These are phyloP conservation scores for Naganishia sp. DNA, from an alignment of 1,284 basidiomycete species.

Conservation along the genomic window DNA sequence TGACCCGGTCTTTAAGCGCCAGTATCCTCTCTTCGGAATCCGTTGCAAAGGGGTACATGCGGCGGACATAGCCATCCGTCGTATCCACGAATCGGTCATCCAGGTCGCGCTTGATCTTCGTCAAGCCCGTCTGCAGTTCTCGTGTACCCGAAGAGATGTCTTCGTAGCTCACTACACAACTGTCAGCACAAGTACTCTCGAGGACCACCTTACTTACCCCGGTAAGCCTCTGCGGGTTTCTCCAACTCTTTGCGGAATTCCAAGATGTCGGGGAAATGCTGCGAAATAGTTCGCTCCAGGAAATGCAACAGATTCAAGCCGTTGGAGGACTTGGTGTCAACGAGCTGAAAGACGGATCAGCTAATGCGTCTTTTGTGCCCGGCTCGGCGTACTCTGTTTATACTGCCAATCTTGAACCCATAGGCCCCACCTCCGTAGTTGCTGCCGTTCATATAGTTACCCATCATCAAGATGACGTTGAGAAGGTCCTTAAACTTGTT, in stretches of 20 bases:
- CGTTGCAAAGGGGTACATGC: constrained; percentile 85
- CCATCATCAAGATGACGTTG: constrained; percentile 80
- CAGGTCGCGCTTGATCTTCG: constrained; percentile 73
- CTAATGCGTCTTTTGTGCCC: not conserved
- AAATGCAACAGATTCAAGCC: constrained; percentile 94
- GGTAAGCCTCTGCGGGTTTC: constrained; percentile 87
- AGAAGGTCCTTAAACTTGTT: constrained; percentile 79
- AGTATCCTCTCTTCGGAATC: constrained; percentile 72
- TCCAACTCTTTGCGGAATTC: constrained; percentile 84
- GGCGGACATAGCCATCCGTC: constrained; percentile 73
- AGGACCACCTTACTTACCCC: constrained; percentile 62
- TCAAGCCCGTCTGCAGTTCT: constrained; percentile 75
- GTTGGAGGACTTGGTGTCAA: constrained; percentile 94
- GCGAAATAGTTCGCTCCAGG: constrained; percentile 82
- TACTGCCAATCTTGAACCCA: constrained; percentile 94
- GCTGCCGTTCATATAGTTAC: constrained; percentile 97
- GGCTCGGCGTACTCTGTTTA: constrained; percentile 73
- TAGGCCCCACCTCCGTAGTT: constrained; percentile 96
- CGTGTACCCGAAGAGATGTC: constrained; percentile 67
- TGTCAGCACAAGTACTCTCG: not conserved
- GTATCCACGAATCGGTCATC: constrained; percentile 72
- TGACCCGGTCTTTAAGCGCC: constrained; percentile 79
- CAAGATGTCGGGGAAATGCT: constrained; percentile 85
- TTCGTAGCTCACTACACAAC: constrained; percentile 65
- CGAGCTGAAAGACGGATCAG: constrained; percentile 62